Percentiles rank a stretch among this genome's conserved stretches.
phyloP scores from a whole-genome alignment of 208 protist genomes.

The Herpetomonas muscarum region DNA sequence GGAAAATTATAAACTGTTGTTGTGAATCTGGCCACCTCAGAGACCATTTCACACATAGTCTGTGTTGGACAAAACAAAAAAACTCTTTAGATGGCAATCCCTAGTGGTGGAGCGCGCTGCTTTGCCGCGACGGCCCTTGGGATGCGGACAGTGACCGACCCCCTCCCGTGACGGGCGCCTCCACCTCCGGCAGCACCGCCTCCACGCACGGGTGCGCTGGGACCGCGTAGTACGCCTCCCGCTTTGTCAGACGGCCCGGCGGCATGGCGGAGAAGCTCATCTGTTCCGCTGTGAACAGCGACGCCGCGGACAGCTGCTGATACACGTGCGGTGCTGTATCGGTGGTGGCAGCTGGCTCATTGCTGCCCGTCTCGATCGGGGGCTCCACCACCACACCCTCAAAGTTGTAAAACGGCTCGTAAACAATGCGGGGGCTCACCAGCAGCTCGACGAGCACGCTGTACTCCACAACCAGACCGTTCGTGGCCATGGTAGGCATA shows the following conservation, averaged over 20 bases:
- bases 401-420: constrained; percentile 15
- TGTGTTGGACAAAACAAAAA: too few relatives aligned
- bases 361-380: background rate
- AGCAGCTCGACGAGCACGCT: constrained; percentile 17
- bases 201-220: constrained; percentile 7
- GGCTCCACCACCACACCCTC: constrained; percentile 12
- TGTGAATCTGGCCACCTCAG: too few relatives aligned
- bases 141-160: too few relatives aligned
- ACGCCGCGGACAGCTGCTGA: too few relatives aligned
- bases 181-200: constrained; percentile 7
- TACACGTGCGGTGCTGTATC: too few relatives aligned
- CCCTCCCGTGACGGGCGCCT: background rate
- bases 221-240: constrained; percentile 25
- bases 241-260: constrained; percentile 15
- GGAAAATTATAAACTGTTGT: too few relatives aligned
- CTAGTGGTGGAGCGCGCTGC: too few relatives aligned
- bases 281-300: constrained; percentile 4
- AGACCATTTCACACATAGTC: too few relatives aligned
- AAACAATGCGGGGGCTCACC: background rate
- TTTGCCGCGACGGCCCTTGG: background rate
- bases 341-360: background rate
- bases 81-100: too few relatives aligned
- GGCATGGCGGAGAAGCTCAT: constrained; percentile 22
- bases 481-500: constrained; percentile 20
- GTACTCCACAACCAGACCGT: constrained; percentile 21